These are phyloP conservation scores for Phytophthora agathidicida DNA, from an alignment of 352 stramenopile genomes.

Conservation along the genomic window DNA sequence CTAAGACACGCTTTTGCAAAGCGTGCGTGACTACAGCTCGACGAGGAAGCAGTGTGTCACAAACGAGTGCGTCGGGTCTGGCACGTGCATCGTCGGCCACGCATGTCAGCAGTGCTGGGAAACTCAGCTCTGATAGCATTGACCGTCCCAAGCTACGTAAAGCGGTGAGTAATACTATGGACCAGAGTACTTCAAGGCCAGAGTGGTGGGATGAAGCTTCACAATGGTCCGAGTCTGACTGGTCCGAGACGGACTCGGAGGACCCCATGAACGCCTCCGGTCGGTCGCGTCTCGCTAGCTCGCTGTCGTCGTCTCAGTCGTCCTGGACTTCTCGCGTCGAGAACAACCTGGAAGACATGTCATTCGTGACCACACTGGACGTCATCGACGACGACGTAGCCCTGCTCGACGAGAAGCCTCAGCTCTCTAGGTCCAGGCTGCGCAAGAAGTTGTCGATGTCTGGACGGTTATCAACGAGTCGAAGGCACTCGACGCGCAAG, in stretches of 20 bases:
- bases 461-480: conserved; percentile 20
- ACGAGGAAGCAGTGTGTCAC: conserved; percentile 17
- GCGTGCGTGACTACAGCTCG: conserved; percentile 57
- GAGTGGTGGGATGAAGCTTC: conserved; percentile 38
- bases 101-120: conserved; percentile 2
- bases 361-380: conserved; percentile 51
- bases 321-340: conserved; percentile 29
- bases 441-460: conserved; percentile 32
- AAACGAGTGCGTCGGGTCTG: conserved; percentile 2
- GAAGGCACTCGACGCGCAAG: conserved; percentile 20
- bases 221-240: conserved; percentile 41
- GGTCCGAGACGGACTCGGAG: conserved; percentile 52
- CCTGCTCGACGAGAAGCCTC: conserved; percentile 38
- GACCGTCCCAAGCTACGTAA: conserved; percentile 16
- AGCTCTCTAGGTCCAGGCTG: conserved; percentile 20
- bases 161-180: conserved; percentile 5
- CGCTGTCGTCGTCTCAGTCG: conserved; percentile 40
- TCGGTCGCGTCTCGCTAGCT: conserved; percentile 33
- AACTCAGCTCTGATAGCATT: conserved; percentile 8
- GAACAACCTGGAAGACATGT: conserved; percentile 36
- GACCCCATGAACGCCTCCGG: conserved; percentile 35
- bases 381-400: conserved; percentile 52
- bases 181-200: conserved; percentile 9
- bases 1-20: conserved; percentile 68
- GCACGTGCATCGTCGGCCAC: conserved; percentile 7